Conservation (phyloP, 176 grass and related monocot genomes). For the Luzula sylvatica region DNA sequence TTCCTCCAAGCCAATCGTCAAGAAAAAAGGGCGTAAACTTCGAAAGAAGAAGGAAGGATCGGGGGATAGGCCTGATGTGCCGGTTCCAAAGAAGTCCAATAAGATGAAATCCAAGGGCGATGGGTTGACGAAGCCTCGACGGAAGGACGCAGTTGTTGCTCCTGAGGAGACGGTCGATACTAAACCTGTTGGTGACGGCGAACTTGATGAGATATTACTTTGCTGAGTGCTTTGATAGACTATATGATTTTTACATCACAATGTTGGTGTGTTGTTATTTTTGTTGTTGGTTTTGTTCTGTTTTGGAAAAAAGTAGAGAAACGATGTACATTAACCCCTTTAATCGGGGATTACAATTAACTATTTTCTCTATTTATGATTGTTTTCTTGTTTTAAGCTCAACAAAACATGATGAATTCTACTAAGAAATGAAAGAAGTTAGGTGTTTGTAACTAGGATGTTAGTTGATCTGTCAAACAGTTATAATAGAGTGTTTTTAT, state of each 20-base stretch:
- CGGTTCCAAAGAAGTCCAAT: slow-evolving; percentile 81
- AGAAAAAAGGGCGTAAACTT: slow-evolving; percentile 26
- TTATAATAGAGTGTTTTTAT: no score
- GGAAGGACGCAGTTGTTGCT: slow-evolving; percentile 6
- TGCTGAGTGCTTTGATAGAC: background rate
- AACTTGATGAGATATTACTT: background rate
- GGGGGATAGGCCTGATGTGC: slow-evolving; percentile 52
- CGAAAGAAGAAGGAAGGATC: slow-evolving; percentile 46
- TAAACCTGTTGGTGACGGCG: no score
- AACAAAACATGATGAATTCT: no score
- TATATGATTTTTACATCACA: slow-evolving; percentile 15
- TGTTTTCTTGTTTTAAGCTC: no score
- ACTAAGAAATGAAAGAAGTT: no score
- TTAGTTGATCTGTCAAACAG: no score
- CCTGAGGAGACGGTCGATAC: slow-evolving; percentile 15
- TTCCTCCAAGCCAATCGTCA: slow-evolving; percentile 24
- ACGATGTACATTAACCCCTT: no score
- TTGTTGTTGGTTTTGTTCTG: background rate
- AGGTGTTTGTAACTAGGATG: no score
- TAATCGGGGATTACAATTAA: no score
- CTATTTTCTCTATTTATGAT: no score
- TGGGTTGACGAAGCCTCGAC: slow-evolving; percentile 6
- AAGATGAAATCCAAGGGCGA: slow-evolving; percentile 38
- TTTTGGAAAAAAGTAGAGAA: no score
- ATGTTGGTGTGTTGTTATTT: slow-evolving; percentile 12